Evolutionary conservation across 495 filamentous ascomycete species (phyloP), one percentile per base, ranked within the genome.

Genomic region (Thermothielavioides terrestris): DNA sequence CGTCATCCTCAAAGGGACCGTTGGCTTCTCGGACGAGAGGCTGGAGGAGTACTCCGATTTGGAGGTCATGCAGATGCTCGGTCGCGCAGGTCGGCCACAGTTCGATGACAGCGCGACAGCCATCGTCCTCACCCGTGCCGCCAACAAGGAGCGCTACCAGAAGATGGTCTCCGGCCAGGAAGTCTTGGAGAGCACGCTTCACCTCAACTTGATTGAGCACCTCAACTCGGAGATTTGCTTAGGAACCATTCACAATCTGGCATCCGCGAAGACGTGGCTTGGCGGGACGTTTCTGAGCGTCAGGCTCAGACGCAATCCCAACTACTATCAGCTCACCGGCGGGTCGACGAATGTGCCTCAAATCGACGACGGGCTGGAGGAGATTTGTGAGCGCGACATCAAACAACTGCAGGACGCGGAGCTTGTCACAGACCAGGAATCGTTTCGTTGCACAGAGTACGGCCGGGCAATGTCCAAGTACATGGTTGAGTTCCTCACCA

Each of bases 51-150:
- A 92, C 55, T 81, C 86, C 0, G 90, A 96, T 61, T 70, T 98
- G 15, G 92, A 98, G 56, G 78, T 98, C 52, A 96, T 95, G 88
- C 92, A 98, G 62, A 98, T 98, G 92, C 77, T 97, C 25, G 92
- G 92, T 20, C 83, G 92, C 42, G 91, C 92, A 30, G 92, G 92
- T 0, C 76, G 92, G 3, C 92, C 92, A 2, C 92, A 98, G 65
- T 98, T 94, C 54, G 92, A 95, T 52, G 75, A 85, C 40, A 88
- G 71, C 55, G 91, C 88, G 17, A 78, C 82, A 20, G 92, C 88
- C 10, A 83, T 95, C 21, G 94, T 98, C 43, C 78, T 98, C 67
- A 95, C 92, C 0, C 77, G 80, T 21, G 71, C 68, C 9, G 71
- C 82, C 17, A 86, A 87, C 25, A 81, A 80, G 5, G 45, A 69